phyloP scores from a whole-genome alignment of 331 rosid genomes.

The Malus hybrid region DNA sequence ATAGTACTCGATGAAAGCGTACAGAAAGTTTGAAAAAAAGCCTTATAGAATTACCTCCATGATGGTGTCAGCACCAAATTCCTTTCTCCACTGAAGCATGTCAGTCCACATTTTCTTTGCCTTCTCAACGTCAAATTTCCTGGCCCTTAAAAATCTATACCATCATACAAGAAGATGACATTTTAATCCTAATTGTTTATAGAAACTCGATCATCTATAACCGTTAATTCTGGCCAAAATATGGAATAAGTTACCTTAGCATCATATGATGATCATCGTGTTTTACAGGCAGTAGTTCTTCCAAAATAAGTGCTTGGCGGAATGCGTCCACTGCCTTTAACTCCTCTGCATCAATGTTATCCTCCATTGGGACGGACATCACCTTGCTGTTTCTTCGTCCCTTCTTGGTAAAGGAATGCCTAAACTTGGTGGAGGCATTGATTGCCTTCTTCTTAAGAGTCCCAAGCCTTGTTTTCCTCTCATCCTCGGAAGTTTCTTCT shows the following conservation, averaged over 20 bases:
- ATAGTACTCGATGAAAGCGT: no score
- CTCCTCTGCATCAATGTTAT: constrained; percentile 60
- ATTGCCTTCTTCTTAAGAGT: constrained; percentile 77
- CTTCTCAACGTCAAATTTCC: constrained; percentile 78
- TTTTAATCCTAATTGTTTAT: background rate
- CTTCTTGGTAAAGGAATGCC: constrained; percentile 62
- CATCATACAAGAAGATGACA: background rate
- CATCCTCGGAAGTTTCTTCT: constrained; percentile 55
- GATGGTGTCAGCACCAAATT: constrained; percentile 75
- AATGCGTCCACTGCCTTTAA: constrained; percentile 63
- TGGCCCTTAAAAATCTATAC: constrained; percentile 76
- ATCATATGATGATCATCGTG: constrained; percentile 78
- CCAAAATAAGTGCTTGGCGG: constrained; percentile 73
- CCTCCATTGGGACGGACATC: constrained; percentile 57
- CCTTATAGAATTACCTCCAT: constrained; percentile 53
- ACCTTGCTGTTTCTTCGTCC: constrained; percentile 74
- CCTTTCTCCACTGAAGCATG: constrained; percentile 88
- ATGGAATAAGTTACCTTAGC: constrained; percentile 48
- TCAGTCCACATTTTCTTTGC: constrained; percentile 96
- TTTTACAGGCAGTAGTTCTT: constrained; percentile 74
- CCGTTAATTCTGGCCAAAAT: background rate
- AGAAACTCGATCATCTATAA: background rate
- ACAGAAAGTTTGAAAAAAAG: no score
- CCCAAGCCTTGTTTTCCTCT: constrained; percentile 66
- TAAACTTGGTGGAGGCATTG: constrained; percentile 73